phyloP scores from a whole-genome alignment of 441 rosid genomes.

The Adansonia rubrostipa region DNA sequence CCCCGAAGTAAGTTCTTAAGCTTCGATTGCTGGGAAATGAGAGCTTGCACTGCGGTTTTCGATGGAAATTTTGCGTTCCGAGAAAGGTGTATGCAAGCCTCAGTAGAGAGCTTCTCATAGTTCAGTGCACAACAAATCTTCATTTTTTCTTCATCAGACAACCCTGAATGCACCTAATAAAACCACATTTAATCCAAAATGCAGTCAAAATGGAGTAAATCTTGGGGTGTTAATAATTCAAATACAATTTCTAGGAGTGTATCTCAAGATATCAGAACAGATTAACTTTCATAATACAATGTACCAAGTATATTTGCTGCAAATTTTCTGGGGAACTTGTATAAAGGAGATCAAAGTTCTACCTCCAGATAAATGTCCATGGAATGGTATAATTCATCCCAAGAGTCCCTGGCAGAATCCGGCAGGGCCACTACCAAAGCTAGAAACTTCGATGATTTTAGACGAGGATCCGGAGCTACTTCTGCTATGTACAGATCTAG shows the following conservation, averaged over 20 bases:
- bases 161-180: constrained; percentile 62
- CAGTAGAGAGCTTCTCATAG: constrained; percentile 65
- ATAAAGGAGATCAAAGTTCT: constrained; percentile 24
- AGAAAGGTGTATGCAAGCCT: constrained; percentile 58
- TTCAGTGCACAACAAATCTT: constrained; percentile 54
- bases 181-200: constrained; percentile 22
- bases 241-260: not conserved
- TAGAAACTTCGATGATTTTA: constrained; percentile 68
- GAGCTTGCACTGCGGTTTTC: constrained; percentile 44
- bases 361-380: constrained; percentile 85
- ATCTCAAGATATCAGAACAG: constrained; percentile 11
- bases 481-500: constrained; percentile 75
- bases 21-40: constrained; percentile 47
- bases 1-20: constrained; percentile 44
- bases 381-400: constrained; percentile 60
- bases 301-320: not conserved
- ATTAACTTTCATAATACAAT: not conserved
- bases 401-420: constrained; percentile 64
- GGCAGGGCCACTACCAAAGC: constrained; percentile 61
- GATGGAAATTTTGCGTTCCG: constrained; percentile 62
- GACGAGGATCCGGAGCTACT: constrained; percentile 83
- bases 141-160: constrained; percentile 64
- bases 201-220: not conserved
- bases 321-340: not conserved
- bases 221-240: not conserved